Base-by-base conservation (phyloP, 2,329 filamentous ascomycete species). In the Fusarium begoniae region DNA sequence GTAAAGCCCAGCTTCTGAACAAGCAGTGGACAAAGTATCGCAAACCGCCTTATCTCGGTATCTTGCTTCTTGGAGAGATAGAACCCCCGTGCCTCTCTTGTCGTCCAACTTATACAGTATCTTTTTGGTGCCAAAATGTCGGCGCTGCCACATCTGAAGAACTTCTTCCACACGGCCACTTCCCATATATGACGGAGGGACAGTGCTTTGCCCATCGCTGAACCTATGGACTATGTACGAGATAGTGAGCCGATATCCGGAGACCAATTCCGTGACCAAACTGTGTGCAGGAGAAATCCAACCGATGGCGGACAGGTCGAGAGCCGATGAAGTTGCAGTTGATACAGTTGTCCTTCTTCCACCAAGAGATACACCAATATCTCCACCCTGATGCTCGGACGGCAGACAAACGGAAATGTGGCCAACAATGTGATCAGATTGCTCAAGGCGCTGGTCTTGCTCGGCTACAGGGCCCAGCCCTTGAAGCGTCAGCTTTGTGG, bases 361-460 rank as follows among this genome's bases (percentile, higher is more conserved):
- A 17, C 55, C 59, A 28, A 60, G 43, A 12, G 72, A 70, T 13
- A 73, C 13, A 20, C 55, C 56, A n/a, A 74, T 55, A n/a, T 70
- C 37, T 10, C 50, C 66, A n/a, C 63, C 72, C 13, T 64, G 35
- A 12, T 74, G 66, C 26, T 56, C 59, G 8, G 70, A 73, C 17
- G 72, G 70, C 20, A 74, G 66, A 44, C 53, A 70, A 38, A 73
- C 18, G 6, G 58, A 28, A 22, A 74, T 60, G 9, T 63, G 61
- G 17, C 61, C 71, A 17, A 64, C 45, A 20, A 61, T 43, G 17
- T 28, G 32, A 22, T 41, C 41, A 24, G 48, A 40, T 20, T 59
- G 48, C 15, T 62, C 53, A 26, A 53, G 37, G n/a, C 30, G 24
- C 9, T 45, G 55, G 47, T 40, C 35, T 15, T 38, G 53, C 24